These are phyloP conservation scores for Cicer chorassanicum DNA, from an alignment of 306 rosid species.

Conservation along the genomic window DNA sequence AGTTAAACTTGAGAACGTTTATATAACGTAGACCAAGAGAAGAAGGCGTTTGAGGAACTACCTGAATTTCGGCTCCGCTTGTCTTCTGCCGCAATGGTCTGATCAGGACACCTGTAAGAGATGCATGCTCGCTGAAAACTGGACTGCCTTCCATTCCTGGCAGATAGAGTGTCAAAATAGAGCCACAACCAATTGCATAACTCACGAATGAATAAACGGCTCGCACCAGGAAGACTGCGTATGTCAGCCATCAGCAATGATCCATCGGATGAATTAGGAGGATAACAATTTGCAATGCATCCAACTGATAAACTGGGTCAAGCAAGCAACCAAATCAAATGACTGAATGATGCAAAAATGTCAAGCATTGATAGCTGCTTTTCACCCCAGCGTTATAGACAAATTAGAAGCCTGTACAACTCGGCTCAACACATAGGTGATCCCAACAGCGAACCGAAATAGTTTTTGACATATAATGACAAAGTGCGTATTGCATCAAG, in stretches of 20 bases:
- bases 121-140: slow-evolving; percentile 69
- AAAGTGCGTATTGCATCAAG: slow-evolving; percentile 8
- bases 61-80: slow-evolving; percentile 92
- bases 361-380: slow-evolving; percentile 34
- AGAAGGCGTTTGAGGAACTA: slow-evolving; percentile 47
- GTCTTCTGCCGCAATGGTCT: slow-evolving; percentile 85
- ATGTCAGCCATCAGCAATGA: slow-evolving; percentile 94
- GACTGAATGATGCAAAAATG: slow-evolving; percentile 31
- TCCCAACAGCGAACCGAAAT: slow-evolving; percentile 23
- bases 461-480: slow-evolving; percentile 30
- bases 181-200: slow-evolving; percentile 49
- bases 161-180: slow-evolving; percentile 50
- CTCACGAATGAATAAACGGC: slow-evolving; percentile 51
- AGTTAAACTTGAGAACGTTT: slow-evolving; percentile 57
- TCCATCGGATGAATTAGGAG: slow-evolving; percentile 64
- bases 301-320: slow-evolving; percentile 83
- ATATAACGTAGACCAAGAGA: slow-evolving; percentile 39
- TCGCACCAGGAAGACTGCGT: slow-evolving; percentile 91
- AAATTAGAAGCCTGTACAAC: slow-evolving; percentile 31
- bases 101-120: slow-evolving; percentile 75
- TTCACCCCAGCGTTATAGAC: slow-evolving; percentile 20
- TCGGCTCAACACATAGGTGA: slow-evolving; percentile 19
- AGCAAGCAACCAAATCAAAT: slow-evolving; percentile 50
- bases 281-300: slow-evolving; percentile 82
- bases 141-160: slow-evolving; percentile 97